Evolutionary conservation across 2,329 filamentous ascomycete genomes (phyloP), one percentile per base, ranked within the genome.

Genomic region (Alternaria longipes): DNA sequence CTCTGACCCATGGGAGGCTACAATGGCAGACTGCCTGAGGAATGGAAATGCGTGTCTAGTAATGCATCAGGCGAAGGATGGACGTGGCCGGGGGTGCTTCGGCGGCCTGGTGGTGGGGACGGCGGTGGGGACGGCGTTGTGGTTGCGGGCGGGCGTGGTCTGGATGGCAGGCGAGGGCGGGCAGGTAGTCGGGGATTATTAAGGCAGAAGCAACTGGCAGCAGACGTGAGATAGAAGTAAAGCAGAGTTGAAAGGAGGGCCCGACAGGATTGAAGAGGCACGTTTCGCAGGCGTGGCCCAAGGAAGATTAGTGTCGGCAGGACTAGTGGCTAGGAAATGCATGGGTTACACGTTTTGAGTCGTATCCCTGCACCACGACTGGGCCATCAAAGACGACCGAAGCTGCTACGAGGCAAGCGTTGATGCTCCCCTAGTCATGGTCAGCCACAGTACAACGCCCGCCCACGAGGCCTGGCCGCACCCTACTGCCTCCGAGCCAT

Each of bases 1-100:
- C 90, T 91, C 83, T 98, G 97, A 79, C 94, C 94, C 94, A 98
- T 98, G 75, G 69, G 60, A 63, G 60, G 67, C 61, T 64, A 66
- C 65, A 67, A 70, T 72, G 74, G 70, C 70, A 63, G 59, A 52
- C 54, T 49, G 67, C 66, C 67, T 68, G 59, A 32, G 53, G 53
- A 56, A 44, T 60, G 38, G 53, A 14, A 54, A 56, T 51, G 54
- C 47, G 57, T 56, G 45, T 50, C 65, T 68, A 69, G 52, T 64
- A 66, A 72, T 68, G 72, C 73, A 75, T 74, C 54, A 68, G 67
- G 56, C 53, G 57, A 56, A 47, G 45, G 38, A 50, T 40, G 12
- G 24, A 38, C n/a, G 36, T 32, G n/a, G 45, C 32, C 16, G 30
- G 52, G 38, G 52, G 30, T 54, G 55, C 18, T 28, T 49, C 56